Evolutionary conservation across 768 basidiomycete species (phyloP).

Genomic region (Mycena galericulata): DNA sequence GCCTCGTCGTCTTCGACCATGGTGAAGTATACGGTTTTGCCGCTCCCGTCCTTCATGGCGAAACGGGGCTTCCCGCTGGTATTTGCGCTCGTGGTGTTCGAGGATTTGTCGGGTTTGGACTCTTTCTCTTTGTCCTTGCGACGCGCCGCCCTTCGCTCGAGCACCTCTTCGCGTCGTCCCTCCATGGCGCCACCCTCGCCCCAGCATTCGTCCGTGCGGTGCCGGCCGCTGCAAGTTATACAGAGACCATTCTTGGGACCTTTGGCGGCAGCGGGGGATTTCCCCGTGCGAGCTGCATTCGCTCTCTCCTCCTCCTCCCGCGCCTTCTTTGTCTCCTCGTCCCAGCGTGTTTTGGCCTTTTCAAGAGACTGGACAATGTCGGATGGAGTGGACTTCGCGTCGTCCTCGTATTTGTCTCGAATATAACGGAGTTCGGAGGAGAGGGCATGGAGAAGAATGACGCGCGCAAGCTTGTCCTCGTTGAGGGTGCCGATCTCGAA

Average conservation of each 20-base stretch:
- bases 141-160: no score
- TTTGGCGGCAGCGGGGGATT: no score
- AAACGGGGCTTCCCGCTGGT: no score
- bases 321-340: not conserved
- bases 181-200: slow-evolving; percentile 1
- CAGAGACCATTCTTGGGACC: not conserved
- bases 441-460: not conserved
- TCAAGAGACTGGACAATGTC: not conserved
- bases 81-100: no score
- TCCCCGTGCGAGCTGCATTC: not conserved
- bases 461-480: not conserved
- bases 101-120: no score
- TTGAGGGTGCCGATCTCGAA: no score
- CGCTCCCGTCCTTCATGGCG: no score
- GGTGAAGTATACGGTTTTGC: no score
- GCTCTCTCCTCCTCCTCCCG: no score
- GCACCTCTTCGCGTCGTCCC: not conserved
- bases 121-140: no score
- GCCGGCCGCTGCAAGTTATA: not conserved
- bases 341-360: not conserved
- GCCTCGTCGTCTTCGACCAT: no score
- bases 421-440: not conserved
- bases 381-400: not conserved
- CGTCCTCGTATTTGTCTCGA: no score
- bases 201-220: slow-evolving; percentile 3